A percentile compares a stretch with the other conserved stretches of the same genome.
These are phyloP conservation scores for Aspergillus hancockii DNA, from an alignment of 495 filamentous ascomycete species.

Conservation along the genomic window DNA sequence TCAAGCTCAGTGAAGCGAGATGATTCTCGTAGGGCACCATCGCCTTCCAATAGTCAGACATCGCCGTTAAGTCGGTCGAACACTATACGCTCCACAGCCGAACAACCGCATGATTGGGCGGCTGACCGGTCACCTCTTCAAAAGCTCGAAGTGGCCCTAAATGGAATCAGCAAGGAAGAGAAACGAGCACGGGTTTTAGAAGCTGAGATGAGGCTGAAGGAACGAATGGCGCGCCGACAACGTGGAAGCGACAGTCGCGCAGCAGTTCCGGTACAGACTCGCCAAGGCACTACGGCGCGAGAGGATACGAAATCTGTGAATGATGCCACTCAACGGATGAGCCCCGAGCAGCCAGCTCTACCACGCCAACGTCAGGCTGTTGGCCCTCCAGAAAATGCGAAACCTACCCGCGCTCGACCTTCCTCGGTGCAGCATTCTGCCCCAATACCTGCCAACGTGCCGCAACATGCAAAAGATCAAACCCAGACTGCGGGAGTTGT, in stretches of 20 bases:
- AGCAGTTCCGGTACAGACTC: slow-evolving; percentile 11
- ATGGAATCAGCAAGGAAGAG: slow-evolving; percentile 89
- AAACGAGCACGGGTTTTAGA: slow-evolving; percentile 80
- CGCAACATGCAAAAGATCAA: slow-evolving; percentile 22
- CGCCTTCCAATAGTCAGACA: slow-evolving; percentile 14
- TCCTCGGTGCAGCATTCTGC: slow-evolving; percentile 21
- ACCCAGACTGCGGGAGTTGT: slow-evolving; percentile 12
- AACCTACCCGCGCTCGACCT: slow-evolving; percentile 21
- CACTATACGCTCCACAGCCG: slow-evolving; percentile 38
- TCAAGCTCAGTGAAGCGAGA: slow-evolving; percentile 1
- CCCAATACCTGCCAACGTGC: slow-evolving; percentile 19
- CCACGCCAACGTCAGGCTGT: slow-evolving; percentile 3
- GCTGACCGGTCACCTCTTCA: slow-evolving; percentile 86
- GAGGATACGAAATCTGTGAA: not conserved
- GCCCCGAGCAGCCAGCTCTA: not conserved
- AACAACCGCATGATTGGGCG: slow-evolving; percentile 54
- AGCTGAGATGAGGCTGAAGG: slow-evolving; percentile 63
- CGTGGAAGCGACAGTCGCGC: slow-evolving; percentile 26
- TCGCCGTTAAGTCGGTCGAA: slow-evolving; percentile 35
- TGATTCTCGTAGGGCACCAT: slow-evolving; percentile 7
- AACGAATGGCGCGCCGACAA: slow-evolving; percentile 43
- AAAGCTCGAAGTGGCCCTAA: slow-evolving; percentile 82
- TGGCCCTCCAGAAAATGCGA: slow-evolving; percentile 8
- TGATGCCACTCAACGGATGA: not conserved
- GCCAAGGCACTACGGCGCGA: not conserved